phyloP scores from a whole-genome alignment of 1,284 basidiomycete genomes.

The Coniferiporia weirii region DNA sequence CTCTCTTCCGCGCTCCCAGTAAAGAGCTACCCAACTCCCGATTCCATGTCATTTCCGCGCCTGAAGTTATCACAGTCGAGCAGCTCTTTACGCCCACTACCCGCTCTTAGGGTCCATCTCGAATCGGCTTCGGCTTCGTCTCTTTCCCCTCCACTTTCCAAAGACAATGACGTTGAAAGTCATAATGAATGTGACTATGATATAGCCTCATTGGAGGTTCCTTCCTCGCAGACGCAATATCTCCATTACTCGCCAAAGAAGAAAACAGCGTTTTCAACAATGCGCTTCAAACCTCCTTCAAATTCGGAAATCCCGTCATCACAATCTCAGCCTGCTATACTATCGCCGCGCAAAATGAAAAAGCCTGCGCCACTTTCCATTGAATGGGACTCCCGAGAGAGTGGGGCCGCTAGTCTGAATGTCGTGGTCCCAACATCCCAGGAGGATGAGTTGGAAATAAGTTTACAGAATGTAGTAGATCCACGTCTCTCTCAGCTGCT shows the following conservation, averaged over 20 bases:
- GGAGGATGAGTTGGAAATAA: conserved; percentile 17
- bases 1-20: not conserved
- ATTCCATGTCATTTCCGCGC: not conserved
- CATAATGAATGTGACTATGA: too few relatives aligned
- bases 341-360: not conserved
- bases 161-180: not conserved
- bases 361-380: conserved; percentile 5
- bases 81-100: not conserved
- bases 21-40: not conserved
- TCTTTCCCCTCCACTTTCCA: not conserved
- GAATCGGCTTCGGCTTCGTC: not conserved
- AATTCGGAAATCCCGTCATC: conserved; percentile 3
- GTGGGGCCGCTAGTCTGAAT: not conserved
- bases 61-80: not conserved
- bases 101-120: not conserved
- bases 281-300: not conserved
- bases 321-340: not conserved
- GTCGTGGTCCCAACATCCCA: conserved; percentile 16
- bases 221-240: conserved; percentile 16
- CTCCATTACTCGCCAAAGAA: conserved; percentile 5
- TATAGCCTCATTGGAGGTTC: not conserved
- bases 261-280: not conserved
- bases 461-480: not conserved
- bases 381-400: not conserved
- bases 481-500: not conserved